Base-by-base conservation (phyloP, 108 stramenopile species). In the Schizochytrium sp. region DNA sequence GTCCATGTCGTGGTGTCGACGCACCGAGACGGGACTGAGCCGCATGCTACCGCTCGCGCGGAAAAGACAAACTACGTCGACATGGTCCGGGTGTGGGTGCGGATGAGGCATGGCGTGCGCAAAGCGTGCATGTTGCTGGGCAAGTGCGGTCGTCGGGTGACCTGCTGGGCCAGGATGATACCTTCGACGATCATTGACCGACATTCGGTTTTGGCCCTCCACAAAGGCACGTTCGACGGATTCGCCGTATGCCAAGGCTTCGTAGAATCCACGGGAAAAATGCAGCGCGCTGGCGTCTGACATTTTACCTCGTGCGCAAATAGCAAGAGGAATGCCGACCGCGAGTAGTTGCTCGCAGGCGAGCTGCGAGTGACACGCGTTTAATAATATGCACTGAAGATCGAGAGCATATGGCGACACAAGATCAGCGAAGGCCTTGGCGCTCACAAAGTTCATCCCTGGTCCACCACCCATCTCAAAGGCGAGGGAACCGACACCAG, bases 361-460 rank as follows among this genome's bases (percentile, higher is more conserved):
- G 25, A 83, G 76, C 76, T 83, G 76, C 18, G 76, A 83, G 76
- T 83, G 45, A 3, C 76, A 83, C 19, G 76, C 76, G 28, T 83
- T 83, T 6, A 83, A 5, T 23, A 83, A 34, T 12, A 83, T 53
- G 51, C 76, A 83, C 48, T 28, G 48, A 12, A 53, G 4, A 53
- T 83, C 76, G 10, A 83, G 76, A 6, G 76, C 76, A 23, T 83
- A 83, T 0, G 76, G 76, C 51, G 76, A 83, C 19, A 83, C 28
- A 1, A 83, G 19, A 43, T 47, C 76, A 12, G 76, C 76, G 5
- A 83, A 83, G n/a, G 76, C 76, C 28, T 34, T 83, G 76, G 76
- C 51, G 48, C 76, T 53, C 12, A 83, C 76, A 83, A 83, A 83
- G 51, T 83, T 83, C 76, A 83, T 83, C 1, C 76, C 76, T 8